phyloP scores from a whole-genome alignment of 768 basidiomycete genomes.

The Phanerochaete sordida region DNA sequence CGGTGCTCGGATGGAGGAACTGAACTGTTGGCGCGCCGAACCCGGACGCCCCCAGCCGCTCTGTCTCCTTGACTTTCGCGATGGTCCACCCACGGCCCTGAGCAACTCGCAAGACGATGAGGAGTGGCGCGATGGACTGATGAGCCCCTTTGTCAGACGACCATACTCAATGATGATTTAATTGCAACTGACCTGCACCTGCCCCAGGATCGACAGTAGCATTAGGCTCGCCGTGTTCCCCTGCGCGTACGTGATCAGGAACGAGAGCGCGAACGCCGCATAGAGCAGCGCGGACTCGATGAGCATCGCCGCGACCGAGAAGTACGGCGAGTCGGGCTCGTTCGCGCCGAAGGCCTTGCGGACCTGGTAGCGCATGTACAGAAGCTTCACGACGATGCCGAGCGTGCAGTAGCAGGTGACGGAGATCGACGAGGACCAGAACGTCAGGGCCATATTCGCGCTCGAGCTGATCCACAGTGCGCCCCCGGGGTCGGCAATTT shows the following conservation, averaged over 20 bases:
- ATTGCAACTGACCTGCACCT: constrained; percentile 17
- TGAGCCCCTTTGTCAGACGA: too few species aligned
- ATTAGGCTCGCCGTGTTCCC: constrained; percentile 14
- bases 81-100: constrained; percentile 14
- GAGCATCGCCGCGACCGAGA: constrained; percentile 24
- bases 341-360: constrained; percentile 12
- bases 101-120: constrained; percentile 24
- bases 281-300: constrained; percentile 25
- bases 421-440: constrained; percentile 20
- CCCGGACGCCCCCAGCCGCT: background rate
- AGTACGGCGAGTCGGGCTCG: constrained; percentile 9
- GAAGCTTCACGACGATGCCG: constrained; percentile 19
- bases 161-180: background rate
- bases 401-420: constrained; percentile 21
- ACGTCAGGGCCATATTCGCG: constrained; percentile 18
- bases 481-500: constrained; percentile 14
- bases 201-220: constrained; percentile 19
- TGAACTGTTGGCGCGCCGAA: background rate
- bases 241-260: constrained; percentile 20
- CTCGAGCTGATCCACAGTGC: constrained; percentile 14
- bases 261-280: constrained; percentile 20
- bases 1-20: background rate
- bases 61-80: background rate
- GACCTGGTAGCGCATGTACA: constrained; percentile 22
- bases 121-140: constrained; percentile 9